Evolutionary conservation across 2,329 filamentous ascomycete genomes (phyloP).

Genomic region (Calonectria pauciramosa): DNA sequence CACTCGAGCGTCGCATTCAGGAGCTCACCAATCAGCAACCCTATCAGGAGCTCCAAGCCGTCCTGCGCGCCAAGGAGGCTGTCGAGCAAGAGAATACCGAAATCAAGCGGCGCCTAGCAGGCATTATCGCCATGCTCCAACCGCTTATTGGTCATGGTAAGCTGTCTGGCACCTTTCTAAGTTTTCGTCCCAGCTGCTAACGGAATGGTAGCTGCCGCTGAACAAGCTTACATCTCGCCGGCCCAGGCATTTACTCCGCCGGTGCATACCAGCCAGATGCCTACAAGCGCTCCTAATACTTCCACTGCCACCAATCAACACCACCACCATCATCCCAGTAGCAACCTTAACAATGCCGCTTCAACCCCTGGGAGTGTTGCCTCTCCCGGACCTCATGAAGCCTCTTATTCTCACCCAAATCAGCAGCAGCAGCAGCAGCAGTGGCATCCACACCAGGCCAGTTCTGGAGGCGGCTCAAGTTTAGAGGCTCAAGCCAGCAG

Average conservation of each 20-base stretch:
- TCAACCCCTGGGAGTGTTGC: constrained; percentile 44
- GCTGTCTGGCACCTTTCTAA: constrained; percentile 12
- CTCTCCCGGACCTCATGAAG: constrained; percentile 42
- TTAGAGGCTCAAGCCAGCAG: constrained; percentile 30
- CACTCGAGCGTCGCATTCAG: constrained; percentile 77
- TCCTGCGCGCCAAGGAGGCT: constrained; percentile 80
- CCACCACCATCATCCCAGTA: constrained; percentile 22
- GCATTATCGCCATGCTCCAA: constrained; percentile 74
- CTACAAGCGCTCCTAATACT: constrained; percentile 29
- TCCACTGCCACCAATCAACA: not conserved
- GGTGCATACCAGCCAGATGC: constrained; percentile 35
- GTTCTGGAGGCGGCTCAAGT: not conserved
- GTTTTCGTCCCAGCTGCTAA: constrained; percentile 14
- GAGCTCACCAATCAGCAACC: constrained; percentile 85
- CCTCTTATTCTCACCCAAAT: constrained; percentile 23
- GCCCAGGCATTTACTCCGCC: constrained; percentile 44
- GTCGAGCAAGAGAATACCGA: constrained; percentile 86
- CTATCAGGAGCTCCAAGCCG: constrained; percentile 85
- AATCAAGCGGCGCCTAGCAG: constrained; percentile 77
- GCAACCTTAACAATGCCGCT: constrained; percentile 42
- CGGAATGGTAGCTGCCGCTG: constrained; percentile 38
- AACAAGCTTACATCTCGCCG: constrained; percentile 52
- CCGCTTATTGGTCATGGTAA: constrained; percentile 62
- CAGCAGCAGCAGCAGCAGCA: constrained; percentile 39
- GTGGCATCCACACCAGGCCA: constrained; percentile 14